Evolutionary conservation across 352 stramenopile genomes (phyloP), one percentile per base, ranked within the genome.

Genomic region (Pythium folliculosum): DNA sequence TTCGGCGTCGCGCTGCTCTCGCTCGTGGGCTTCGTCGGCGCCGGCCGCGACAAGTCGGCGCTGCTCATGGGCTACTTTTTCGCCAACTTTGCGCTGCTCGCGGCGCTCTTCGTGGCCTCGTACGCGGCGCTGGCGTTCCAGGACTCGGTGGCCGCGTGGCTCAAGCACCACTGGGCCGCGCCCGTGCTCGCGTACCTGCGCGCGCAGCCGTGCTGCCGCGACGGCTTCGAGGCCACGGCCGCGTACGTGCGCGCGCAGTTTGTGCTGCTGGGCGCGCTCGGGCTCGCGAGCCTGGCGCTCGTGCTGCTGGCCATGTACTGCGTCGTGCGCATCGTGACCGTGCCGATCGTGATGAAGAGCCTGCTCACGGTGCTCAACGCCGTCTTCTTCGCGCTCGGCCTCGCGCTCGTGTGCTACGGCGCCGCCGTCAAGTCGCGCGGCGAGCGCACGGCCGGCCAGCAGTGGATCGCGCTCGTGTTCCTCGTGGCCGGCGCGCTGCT

Each of bases 271-370:
- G 85, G 87, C 5, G 67, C 53, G 0, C 61, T 93, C 14, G 84
- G 78, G 55, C 67, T 79, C 2, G 70, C 68, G 25, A 82, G 75
- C 58, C 74, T 91, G 38, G 64, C 70, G 22, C 66, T 90, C 17
- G 71, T 87, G 43, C 40, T 95, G 21, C 54, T 69, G 1, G 74
- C 84, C 23, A 82, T 93, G 73, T 91, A 90, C 72, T 95, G 82
- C 69, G 81, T 92, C 45, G 67, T 95, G 23, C 83, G 84, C 67
- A 93, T 95, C 68, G 82, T 92, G 40, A 92, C 84, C n/a, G 80
- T 95, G 38, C 87, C 87, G 8, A 91, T 94, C 70, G 80, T 95
- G 59, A 94, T 95, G 85, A 89, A 89, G 65, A 89, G 77, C 66
- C 82, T 95, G 75, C 73, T 94, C 59, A 83, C 81, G 5, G 81